A percentile compares a stretch with the other conserved stretches of the same genome.
Conservation (phyloP, 2,329 filamentous ascomycete genomes). For the Xylariaceae sp. region DNA sequence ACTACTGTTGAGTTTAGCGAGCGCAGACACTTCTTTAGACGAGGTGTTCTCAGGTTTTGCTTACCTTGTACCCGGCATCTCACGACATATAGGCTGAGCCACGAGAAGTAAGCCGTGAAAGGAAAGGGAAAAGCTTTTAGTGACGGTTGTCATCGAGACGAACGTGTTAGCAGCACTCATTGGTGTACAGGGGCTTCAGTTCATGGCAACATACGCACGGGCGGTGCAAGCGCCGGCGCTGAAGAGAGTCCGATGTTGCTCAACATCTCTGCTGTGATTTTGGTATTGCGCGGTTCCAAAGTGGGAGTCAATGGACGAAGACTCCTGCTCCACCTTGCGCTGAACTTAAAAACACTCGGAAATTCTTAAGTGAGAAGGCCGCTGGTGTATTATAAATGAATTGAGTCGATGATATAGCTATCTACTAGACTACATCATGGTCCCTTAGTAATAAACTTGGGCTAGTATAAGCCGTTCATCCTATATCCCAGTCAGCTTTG, state of each 20-base stretch:
- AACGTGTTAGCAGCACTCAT: not conserved
- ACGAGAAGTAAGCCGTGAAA: constrained; percentile 43
- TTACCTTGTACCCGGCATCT: too few species aligned
- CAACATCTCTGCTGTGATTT: constrained; percentile 23
- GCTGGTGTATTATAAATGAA: too few species aligned
- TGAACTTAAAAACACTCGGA: too few species aligned
- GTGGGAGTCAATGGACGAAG: too few species aligned
- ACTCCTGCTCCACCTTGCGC: too few species aligned
- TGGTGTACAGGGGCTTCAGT: not conserved
- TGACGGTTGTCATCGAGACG: constrained; percentile 35
- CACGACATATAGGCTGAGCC: constrained; percentile 42
- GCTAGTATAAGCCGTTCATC: not conserved
- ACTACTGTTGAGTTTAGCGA: too few species aligned
- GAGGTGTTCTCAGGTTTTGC: too few species aligned
- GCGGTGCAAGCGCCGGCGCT: constrained; percentile 28
- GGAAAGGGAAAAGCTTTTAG: constrained; percentile 41
- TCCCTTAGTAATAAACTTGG: not conserved
- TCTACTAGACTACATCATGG: not conserved
- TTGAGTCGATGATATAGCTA: not conserved
- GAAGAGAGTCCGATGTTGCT: constrained; percentile 23
- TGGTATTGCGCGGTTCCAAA: too few species aligned
- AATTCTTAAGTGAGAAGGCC: too few species aligned
- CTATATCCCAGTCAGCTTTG: not conserved
- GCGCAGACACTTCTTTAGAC: too few species aligned
- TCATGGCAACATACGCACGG: constrained; percentile 32